These are phyloP conservation scores for Hypholoma sublateritium DNA, from an alignment of 768 basidiomycete genomes.

Conservation along the genomic window DNA sequence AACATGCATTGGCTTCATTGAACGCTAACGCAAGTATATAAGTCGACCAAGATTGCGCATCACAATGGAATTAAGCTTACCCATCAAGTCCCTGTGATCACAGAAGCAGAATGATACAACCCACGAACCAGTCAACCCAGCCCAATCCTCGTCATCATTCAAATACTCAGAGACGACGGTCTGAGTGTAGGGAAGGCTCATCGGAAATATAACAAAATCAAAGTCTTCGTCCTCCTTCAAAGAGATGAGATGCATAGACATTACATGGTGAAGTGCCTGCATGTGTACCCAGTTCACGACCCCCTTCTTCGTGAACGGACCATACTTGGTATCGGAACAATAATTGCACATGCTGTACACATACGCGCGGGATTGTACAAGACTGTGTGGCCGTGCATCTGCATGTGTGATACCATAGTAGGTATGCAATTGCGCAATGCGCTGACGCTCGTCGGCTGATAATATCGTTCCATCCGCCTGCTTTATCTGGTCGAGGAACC, in stretches of 20 bases:
- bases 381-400: slow-evolving; percentile 34
- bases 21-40: slow-evolving; percentile 36
- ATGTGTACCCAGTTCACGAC: slow-evolving; percentile 64
- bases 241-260: slow-evolving; percentile 54
- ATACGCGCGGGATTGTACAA: slow-evolving; percentile 46
- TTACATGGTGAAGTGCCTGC: slow-evolving; percentile 51
- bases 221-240: slow-evolving; percentile 31
- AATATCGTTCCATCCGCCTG: slow-evolving; percentile 3
- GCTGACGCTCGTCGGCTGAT: slow-evolving; percentile 37
- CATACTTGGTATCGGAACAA: slow-evolving; percentile 46
- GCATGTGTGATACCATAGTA: slow-evolving; percentile 52
- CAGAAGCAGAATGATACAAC: slow-evolving; percentile 64
- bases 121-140: slow-evolving; percentile 61
- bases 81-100: slow-evolving; percentile 64
- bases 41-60: not conserved
- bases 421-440: slow-evolving; percentile 53
- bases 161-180: slow-evolving; percentile 40
- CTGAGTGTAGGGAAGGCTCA: slow-evolving; percentile 58
- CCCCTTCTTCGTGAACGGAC: slow-evolving; percentile 51
- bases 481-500: slow-evolving; percentile 42
- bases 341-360: slow-evolving; percentile 69
- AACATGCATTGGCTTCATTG: slow-evolving; percentile 39
- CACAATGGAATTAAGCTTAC: slow-evolving; percentile 39
- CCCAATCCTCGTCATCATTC: slow-evolving; percentile 50
- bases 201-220: slow-evolving; percentile 38